A percentile compares a stretch with the other conserved stretches of the same genome.
Conservation (phyloP, 805 yeast genomes). For the Teunomyces gatunensis region DNA sequence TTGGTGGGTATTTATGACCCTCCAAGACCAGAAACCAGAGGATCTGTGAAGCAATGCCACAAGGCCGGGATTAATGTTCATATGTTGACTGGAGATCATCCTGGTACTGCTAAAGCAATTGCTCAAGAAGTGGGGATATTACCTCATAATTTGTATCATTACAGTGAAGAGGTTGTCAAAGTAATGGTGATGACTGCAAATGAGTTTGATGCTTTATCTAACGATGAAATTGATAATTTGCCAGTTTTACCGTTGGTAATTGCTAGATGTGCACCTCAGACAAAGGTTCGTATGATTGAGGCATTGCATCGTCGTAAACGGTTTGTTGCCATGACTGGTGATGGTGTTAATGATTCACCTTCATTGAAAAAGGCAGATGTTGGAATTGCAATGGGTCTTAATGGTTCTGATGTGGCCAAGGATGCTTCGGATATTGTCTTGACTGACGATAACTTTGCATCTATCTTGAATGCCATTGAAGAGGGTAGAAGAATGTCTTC, state of each 20-base stretch:
- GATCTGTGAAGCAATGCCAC: slow-evolving; percentile 28
- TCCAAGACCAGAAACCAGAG: slow-evolving; percentile 31
- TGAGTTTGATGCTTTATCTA: slow-evolving; percentile 63
- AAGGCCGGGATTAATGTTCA: slow-evolving; percentile 34
- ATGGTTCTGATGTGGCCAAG: slow-evolving; percentile 29
- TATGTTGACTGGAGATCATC: slow-evolving; percentile 36
- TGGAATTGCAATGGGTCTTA: slow-evolving; percentile 30
- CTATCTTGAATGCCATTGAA: slow-evolving; percentile 26
- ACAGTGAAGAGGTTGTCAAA: slow-evolving; percentile 31
- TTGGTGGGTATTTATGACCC: slow-evolving; percentile 36
- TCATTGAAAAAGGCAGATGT: slow-evolving; percentile 27
- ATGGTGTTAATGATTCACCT: slow-evolving; percentile 29
- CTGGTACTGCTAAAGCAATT: slow-evolving; percentile 34
- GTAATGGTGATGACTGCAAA: slow-evolving; percentile 73
- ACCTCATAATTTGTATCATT: slow-evolving; percentile 42
- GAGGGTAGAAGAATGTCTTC: slow-evolving; percentile 33
- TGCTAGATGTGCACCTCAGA: slow-evolving; percentile 82
- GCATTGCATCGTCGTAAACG: slow-evolving; percentile 50
- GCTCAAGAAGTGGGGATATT: slow-evolving; percentile 36
- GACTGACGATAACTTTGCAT: slow-evolving; percentile 26
- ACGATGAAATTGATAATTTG: slow-evolving; percentile 55
- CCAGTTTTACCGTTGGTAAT: slow-evolving; percentile 74
- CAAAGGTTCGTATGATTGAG: slow-evolving; percentile 78
- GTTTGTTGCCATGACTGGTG: slow-evolving; percentile 75
- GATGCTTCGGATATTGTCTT: slow-evolving; percentile 27